Evolutionary conservation across 2,329 filamentous ascomycete species (phyloP).

Genomic region (Fusarium haematococcum): DNA sequence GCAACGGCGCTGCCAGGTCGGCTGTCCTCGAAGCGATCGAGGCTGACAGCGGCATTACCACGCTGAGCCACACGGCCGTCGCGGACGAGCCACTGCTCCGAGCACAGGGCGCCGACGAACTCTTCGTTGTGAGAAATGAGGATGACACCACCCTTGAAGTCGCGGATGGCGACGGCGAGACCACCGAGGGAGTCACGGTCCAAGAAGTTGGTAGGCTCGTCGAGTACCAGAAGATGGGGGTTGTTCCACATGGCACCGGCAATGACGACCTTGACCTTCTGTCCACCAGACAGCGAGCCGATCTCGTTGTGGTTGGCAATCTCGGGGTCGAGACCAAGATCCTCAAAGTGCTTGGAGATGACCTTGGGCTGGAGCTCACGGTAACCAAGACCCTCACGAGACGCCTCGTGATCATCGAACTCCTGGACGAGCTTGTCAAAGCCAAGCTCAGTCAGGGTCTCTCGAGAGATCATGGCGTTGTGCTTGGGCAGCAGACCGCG

Average conservation of each 20-base stretch:
- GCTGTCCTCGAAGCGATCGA: conserved; percentile 89
- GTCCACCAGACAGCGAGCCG: conserved; percentile 92
- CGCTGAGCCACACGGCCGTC: conserved; percentile 89
- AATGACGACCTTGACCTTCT: conserved; percentile 99
- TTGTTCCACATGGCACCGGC: conserved; percentile 99
- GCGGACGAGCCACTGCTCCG: conserved; percentile 95
- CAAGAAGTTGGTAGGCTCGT: conserved; percentile 99
- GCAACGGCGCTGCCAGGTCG: conserved; percentile 69
- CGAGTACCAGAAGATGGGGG: conserved; percentile 94
- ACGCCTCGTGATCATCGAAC: conserved; percentile 98
- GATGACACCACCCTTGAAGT: conserved; percentile 98
- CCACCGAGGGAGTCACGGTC: conserved; percentile 97
- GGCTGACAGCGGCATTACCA: conserved; percentile 77
- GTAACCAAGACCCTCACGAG: conserved; percentile 97
- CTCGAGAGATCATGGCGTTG: conserved; percentile 93
- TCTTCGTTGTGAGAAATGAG: conserved; percentile 99
- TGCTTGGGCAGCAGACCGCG: conserved; percentile 86
- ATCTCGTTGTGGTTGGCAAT: conserved; percentile 99
- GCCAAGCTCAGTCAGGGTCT: conserved; percentile 86
- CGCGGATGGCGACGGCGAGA: conserved; percentile 95
- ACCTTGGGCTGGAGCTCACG: conserved; percentile 91
- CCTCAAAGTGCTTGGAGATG: conserved; percentile 98
- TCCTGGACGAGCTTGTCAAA: conserved; percentile 96
- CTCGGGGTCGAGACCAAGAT: conserved; percentile 94
- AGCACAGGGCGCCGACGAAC: conserved; percentile 94